Evolutionary conservation across 148 eudicot genomes (phyloP).

Genomic region (Silene conica): DNA sequence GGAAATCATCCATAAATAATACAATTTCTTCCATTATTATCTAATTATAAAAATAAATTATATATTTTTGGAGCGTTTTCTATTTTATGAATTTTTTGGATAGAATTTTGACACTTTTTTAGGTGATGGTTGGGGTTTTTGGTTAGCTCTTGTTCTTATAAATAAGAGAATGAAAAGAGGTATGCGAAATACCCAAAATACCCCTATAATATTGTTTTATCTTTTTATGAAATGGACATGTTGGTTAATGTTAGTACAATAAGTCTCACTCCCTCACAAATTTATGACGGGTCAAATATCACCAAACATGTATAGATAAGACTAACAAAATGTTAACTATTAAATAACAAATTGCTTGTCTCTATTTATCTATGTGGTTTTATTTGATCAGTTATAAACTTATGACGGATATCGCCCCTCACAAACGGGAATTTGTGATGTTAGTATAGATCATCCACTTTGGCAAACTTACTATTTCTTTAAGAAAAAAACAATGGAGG

Average conservation of each 20-base stretch:
- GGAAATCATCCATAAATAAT: conserved; percentile 33
- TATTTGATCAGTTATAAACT: too few relatives aligned
- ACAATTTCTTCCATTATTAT: conserved; percentile 41
- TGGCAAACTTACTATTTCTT: background rate
- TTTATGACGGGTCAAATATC: too few relatives aligned
- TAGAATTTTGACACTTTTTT: background rate
- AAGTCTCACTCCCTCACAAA: too few relatives aligned
- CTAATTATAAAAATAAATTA: background rate
- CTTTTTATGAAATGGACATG: conserved; percentile 17
- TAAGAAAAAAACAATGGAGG: background rate
- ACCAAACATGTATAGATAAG: too few relatives aligned
- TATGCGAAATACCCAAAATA: conserved; percentile 3
- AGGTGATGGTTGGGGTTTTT: conserved; percentile 6
- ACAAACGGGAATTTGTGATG: too few relatives aligned
- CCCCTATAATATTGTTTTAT: conserved; percentile 1
- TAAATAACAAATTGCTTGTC: too few relatives aligned
- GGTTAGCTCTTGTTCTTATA: conserved; percentile 11
- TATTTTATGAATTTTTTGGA: background rate
- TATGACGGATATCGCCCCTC: too few relatives aligned
- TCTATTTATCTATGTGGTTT: too few relatives aligned
- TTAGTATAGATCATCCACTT: conserved; percentile 21
- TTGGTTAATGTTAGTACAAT: background rate
- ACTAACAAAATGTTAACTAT: too few relatives aligned
- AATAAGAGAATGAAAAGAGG: conserved; percentile 3
- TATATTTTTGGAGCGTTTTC: background rate